Percentiles rank a stretch among this genome's conserved stretches.
Conservation (phyloP, 306 rosid species). For the Prunus mira region DNA sequence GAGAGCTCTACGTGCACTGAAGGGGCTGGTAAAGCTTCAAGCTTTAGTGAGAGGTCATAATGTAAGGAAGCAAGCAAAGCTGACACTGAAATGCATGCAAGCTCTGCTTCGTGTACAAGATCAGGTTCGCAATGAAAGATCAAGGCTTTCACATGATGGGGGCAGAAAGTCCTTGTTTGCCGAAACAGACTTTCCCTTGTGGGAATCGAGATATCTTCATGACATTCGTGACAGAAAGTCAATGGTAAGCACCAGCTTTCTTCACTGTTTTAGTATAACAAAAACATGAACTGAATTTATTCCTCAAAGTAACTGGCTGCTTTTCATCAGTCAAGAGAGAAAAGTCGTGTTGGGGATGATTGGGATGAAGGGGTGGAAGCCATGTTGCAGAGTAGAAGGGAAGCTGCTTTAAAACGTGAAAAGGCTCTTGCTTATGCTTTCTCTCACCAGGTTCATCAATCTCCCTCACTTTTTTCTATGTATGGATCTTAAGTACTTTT, state of each 20-base stretch:
- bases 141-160: constrained; percentile 34
- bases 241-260: constrained; percentile 10
- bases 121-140: constrained; percentile 28
- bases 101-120: constrained; percentile 34
- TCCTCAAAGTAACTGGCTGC: background rate
- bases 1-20: constrained; percentile 33
- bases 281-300: background rate
- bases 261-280: background rate
- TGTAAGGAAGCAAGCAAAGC: constrained; percentile 26
- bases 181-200: constrained; percentile 10
- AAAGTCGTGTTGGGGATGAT: constrained; percentile 2
- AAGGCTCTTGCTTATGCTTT: constrained; percentile 40
- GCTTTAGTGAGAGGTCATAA: constrained; percentile 38
- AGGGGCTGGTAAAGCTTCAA: constrained; percentile 38
- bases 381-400: constrained; percentile 17
- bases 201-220: constrained; percentile 21
- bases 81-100: constrained; percentile 35
- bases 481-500: background rate
- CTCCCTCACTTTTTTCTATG: background rate
- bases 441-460: constrained; percentile 28
- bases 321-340: constrained; percentile 25
- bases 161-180: constrained; percentile 28
- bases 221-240: constrained; percentile 25
- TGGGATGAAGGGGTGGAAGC: constrained; percentile 24
- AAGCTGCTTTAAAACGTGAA: constrained; percentile 35